Conservation (phyloP, 2,329 filamentous ascomycete genomes). For the Cordyceps militaris region DNA sequence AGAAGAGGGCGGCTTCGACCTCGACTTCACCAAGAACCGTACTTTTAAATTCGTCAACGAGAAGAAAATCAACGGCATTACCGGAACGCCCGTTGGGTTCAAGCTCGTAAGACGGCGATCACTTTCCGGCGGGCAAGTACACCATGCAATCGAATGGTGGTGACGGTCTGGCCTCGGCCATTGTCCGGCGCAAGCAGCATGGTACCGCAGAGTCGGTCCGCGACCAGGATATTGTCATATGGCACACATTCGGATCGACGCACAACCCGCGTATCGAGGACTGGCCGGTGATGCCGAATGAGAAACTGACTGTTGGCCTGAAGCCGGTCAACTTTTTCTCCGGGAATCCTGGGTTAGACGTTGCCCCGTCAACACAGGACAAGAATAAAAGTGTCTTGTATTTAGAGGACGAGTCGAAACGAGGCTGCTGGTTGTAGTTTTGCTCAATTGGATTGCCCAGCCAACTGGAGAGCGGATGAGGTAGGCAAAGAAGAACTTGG, state of each 20-base stretch:
- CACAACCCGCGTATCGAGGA: slow-evolving; percentile 60
- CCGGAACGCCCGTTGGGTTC: slow-evolving; percentile 38
- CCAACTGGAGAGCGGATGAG: too few relatives aligned
- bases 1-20: slow-evolving; percentile 39
- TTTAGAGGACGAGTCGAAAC: not conserved
- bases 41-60: slow-evolving; percentile 44
- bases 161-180: slow-evolving; percentile 29
- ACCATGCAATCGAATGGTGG: slow-evolving; percentile 41
- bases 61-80: slow-evolving; percentile 33
- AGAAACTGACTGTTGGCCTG: slow-evolving; percentile 43
- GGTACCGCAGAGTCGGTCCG: slow-evolving; percentile 33
- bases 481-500: too few relatives aligned
- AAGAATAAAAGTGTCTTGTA: slow-evolving; percentile 27
- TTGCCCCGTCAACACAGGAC: slow-evolving; percentile 34
- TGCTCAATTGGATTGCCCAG: too few relatives aligned
- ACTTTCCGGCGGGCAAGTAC: slow-evolving; percentile 36
- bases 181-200: slow-evolving; percentile 16
- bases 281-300: slow-evolving; percentile 62
- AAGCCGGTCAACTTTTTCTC: slow-evolving; percentile 49
- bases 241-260: slow-evolving; percentile 54
- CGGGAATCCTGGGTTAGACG: slow-evolving; percentile 43
- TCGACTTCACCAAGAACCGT: slow-evolving; percentile 42
- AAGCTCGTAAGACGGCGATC: slow-evolving; percentile 38
- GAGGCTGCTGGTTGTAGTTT: not conserved
- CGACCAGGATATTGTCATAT: slow-evolving; percentile 48